phyloP scores from a whole-genome alignment of 176 grass and related monocot species.

The Luzula sylvatica region DNA sequence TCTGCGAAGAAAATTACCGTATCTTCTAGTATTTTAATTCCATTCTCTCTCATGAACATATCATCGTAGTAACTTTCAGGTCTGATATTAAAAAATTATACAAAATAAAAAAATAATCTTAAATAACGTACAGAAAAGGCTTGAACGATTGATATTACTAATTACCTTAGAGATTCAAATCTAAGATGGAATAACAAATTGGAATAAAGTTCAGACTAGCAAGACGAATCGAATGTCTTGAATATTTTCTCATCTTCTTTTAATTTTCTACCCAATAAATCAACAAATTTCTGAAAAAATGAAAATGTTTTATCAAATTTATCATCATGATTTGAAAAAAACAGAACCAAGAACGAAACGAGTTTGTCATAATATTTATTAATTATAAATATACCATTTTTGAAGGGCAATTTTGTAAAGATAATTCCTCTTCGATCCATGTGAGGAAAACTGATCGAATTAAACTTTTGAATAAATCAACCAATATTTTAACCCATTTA shows the following conservation, averaged over 20 bases:
- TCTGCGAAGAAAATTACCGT: slow-evolving; percentile 79
- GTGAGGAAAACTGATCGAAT: slow-evolving; percentile 43
- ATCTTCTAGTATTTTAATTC: slow-evolving; percentile 73
- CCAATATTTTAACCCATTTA: too few species aligned
- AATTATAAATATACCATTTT: slow-evolving; percentile 5
- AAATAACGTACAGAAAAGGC: too few species aligned
- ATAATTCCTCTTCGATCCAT: slow-evolving; percentile 65
- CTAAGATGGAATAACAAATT: slow-evolving; percentile 66
- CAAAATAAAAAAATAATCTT: too few species aligned
- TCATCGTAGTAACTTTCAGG: slow-evolving; percentile 47
- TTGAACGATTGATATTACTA: too few species aligned
- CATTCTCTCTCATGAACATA: slow-evolving; percentile 57
- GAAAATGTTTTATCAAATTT: not conserved
- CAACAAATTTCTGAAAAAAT: slow-evolving; percentile 54
- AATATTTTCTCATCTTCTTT: slow-evolving; percentile 59
- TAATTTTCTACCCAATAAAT: slow-evolving; percentile 42
- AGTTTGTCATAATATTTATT: too few species aligned
- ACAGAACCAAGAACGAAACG: not conserved
- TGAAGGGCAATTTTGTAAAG: not conserved
- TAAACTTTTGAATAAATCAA: slow-evolving; percentile 38
- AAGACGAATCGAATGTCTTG: slow-evolving; percentile 61
- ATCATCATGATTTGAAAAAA: slow-evolving; percentile 8
- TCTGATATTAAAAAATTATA: slow-evolving; percentile 39
- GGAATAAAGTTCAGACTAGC: slow-evolving; percentile 72
- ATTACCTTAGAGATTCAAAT: slow-evolving; percentile 87